Base-by-base conservation (phyloP, 2,329 filamentous ascomycete genomes). In the Diaporthe longicolla region DNA sequence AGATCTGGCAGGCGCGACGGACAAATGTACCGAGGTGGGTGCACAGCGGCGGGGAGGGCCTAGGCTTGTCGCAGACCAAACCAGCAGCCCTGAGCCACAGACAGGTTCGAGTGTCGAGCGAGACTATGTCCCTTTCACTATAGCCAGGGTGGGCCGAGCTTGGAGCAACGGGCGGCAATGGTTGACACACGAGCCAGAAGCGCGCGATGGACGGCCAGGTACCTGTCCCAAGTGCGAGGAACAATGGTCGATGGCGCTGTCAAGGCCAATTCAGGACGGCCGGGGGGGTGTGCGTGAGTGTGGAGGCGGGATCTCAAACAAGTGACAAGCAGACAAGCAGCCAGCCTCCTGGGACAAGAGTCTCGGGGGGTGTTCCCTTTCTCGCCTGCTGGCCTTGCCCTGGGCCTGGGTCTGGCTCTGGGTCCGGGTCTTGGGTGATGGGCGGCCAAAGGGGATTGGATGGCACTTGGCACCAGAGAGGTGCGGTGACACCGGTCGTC, bases 231-330 rank as follows among this genome's bases (percentile, higher is more conserved):
- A 26, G 63, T 37, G 45, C 68, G 63, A 58, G 68, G 73, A 37
- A 63, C 71, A 71, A 70, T 29, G 45, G 48, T 54, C 17, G 70
- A 40, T 13, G 19, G 48, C 48, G 63, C 45, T 52, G 45, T 58
- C 68, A 58, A 52, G n/a, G 54, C 70, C 71, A 58, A 45, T 40
- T 69, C 55, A 71, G 55, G 61, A 69, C 61, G 72, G 45, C 63
- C 43, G 54, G 73, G 72, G 54, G 43, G 6, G 45, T 21, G 45
- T 50, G 59, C 13, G 40, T 43, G 40, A 17, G 40, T 50, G 73
- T 73, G 71, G 73, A 75, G 71, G 73, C 71, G 71, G 57, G 57
- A 70, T 71, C 63, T 57, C 73, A 75, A 68, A 71, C 71, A 75
- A 73, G 65, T 61, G 59, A 74, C 74, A 74, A 69, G 74, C 74